These are phyloP conservation scores for Oryza officinalis DNA, from an alignment of 176 grass and related monocot genomes.

Conservation along the genomic window DNA sequence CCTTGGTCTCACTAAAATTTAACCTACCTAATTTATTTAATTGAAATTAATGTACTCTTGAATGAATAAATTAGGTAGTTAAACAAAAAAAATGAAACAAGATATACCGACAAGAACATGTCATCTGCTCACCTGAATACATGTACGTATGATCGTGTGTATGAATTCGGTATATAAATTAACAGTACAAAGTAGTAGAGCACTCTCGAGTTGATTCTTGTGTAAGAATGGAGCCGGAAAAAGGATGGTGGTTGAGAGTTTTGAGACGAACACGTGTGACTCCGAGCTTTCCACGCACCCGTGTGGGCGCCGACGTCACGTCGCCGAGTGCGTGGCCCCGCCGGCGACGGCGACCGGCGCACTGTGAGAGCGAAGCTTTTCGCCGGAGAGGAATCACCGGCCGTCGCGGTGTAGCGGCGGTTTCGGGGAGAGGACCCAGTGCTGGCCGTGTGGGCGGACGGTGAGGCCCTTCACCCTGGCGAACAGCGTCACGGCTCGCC, in stretches of 20 bases:
- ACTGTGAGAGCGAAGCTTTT: background rate
- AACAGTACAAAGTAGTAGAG: background rate
- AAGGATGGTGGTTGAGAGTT: conserved; percentile 18
- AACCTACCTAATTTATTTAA: no score
- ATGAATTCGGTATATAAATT: background rate
- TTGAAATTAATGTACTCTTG: no score
- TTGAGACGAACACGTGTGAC: conserved; percentile 17
- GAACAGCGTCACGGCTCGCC: conserved; percentile 87
- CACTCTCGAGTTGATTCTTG: background rate
- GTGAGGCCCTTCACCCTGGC: conserved; percentile 66
- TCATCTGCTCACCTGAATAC: background rate
- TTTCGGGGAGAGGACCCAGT: conserved; percentile 91
- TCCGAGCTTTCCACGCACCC: background rate
- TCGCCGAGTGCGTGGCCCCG: conserved; percentile 16
- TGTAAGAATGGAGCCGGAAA: background rate
- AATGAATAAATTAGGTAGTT: background rate
- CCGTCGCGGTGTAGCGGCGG: conserved; percentile 43
- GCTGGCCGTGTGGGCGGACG: conserved; percentile 75
- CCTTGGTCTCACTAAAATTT: no score
- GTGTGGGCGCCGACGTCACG: background rate
- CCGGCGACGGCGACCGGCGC: conserved; percentile 25
- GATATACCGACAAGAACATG: background rate
- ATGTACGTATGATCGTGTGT: background rate
- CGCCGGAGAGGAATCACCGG: conserved; percentile 16
- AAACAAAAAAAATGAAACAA: background rate